Conservation (phyloP, 768 basidiomycete genomes). For the Mycena chlorophos region DNA sequence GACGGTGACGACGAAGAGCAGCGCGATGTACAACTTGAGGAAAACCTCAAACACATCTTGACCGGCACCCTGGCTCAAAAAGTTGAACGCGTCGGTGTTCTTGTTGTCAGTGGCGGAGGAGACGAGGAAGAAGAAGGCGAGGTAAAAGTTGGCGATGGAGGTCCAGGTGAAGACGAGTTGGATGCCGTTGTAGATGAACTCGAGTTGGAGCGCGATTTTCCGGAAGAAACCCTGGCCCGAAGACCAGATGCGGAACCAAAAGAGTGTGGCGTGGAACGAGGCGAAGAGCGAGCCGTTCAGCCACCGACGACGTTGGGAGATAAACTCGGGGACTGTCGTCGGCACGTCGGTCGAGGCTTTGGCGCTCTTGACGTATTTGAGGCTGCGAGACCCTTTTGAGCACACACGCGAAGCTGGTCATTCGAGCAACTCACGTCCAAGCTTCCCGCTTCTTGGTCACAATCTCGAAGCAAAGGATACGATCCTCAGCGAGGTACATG, state of each 20-base stretch:
- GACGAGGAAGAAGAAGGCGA: slow-evolving; percentile 91
- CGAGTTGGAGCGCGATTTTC: slow-evolving; percentile 76
- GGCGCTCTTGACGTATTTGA: slow-evolving; percentile 90
- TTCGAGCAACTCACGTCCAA: slow-evolving; percentile 62
- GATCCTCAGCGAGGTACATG: slow-evolving; percentile 90
- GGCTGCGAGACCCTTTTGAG: slow-evolving; percentile 16
- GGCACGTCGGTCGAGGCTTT: slow-evolving; percentile 97
- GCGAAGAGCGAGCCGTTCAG: slow-evolving; percentile 90
- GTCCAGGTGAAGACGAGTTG: slow-evolving; percentile 96
- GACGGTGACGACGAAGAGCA: slow-evolving; percentile 79
- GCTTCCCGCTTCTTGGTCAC: slow-evolving; percentile 85
- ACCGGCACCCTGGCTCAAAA: slow-evolving; percentile 72
- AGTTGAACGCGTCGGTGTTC: slow-evolving; percentile 73
- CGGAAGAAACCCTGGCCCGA: slow-evolving; percentile 89
- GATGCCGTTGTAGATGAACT: slow-evolving; percentile 89
- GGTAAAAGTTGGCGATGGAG: slow-evolving; percentile 87
- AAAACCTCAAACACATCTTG: slow-evolving; percentile 75
- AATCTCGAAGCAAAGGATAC: slow-evolving; percentile 92
- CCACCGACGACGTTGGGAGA: slow-evolving; percentile 90
- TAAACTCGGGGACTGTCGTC: slow-evolving; percentile 87
- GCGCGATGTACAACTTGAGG: slow-evolving; percentile 77
- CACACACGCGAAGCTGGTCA: neutral
- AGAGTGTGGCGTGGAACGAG: slow-evolving; percentile 88
- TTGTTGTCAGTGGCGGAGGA: slow-evolving; percentile 68
- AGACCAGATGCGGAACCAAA: slow-evolving; percentile 85